Base-by-base conservation (phyloP, 2,329 filamentous ascomycete genomes). In the Aspergillus transmontanensis region DNA sequence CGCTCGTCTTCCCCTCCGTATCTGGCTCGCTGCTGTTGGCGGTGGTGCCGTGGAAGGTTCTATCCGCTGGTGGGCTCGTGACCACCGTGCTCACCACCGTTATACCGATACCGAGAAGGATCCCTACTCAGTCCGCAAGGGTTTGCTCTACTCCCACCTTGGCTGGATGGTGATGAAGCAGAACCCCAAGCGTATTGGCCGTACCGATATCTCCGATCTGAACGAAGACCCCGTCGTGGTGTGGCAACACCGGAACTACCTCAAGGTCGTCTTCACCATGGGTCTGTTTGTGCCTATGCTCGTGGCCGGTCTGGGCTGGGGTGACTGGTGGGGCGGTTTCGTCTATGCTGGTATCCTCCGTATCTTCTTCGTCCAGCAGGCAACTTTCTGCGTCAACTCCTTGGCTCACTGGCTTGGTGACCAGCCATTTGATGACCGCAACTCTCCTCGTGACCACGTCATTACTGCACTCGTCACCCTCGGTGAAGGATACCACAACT, bases 121-220 rank as follows among this genome's bases (percentile, higher is more conserved):
- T 71, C 93, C 92, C 57, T 96, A 96, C 84, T 94, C 91, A 28
- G 92, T 96, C 71, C 89, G 91, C 81, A 96, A 96, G 85, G 92
- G 92, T 70, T 85, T 95, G 57, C 81, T 93, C 70, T 94, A 94
- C 86, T 93, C 87, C 59, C 90, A 93, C 82, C 83, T 96, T 62
- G 92, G 92, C 73, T 96, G 92, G 92, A 95, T 96, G 91, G 81
- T 96, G 74, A 89, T 96, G 86, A 94, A 94, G 85, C 92, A 96
- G 83, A 94, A 96, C 83, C 91, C 92, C 68, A 94, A 94, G 86
- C 86, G 90, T 66, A 92, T 93, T 73, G 93, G 93, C 73, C 91
- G 92, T 66, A 94, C 91, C 78, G 92, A 96, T 72, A 95, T 96
- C 74, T 90, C 90, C 72, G 93, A 96, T 74, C 83, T 96, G 70